phyloP scores from a whole-genome alignment of 1,139 yeast species.

The Diutina sp. region DNA sequence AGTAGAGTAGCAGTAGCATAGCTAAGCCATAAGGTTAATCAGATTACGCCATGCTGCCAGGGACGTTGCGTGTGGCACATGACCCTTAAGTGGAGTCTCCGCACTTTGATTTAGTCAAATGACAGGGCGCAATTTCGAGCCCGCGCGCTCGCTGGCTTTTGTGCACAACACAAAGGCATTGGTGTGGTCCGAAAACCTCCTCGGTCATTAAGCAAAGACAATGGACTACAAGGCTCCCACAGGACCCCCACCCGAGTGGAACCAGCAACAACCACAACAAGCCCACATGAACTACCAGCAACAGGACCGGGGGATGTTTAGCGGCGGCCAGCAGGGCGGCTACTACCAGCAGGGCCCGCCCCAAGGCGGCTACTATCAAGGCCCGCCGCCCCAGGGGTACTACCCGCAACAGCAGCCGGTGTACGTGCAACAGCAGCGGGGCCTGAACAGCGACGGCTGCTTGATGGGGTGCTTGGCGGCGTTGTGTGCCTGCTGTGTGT shows the following conservation, averaged over 20 bases:
- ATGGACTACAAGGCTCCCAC: constrained; percentile 24
- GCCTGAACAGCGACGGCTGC: constrained; percentile 32
- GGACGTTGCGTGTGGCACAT: too few species aligned
- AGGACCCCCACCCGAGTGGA: constrained; percentile 37
- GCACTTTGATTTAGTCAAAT: background rate
- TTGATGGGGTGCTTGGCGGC: constrained; percentile 64
- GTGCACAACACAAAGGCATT: background rate
- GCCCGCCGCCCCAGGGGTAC: constrained; percentile 9
- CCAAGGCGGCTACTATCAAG: constrained; percentile 6
- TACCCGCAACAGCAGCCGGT: constrained; percentile 32
- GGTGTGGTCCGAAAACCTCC: background rate
- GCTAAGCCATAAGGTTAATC: too few species aligned
- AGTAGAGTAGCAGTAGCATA: too few species aligned
- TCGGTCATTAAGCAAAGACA: background rate
- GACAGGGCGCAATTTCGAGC: too few species aligned
- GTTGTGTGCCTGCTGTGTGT: constrained; percentile 60
- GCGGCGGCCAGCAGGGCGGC: background rate
- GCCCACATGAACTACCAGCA: constrained; percentile 12
- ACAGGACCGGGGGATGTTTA: constrained; percentile 5
- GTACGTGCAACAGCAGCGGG: constrained; percentile 46
- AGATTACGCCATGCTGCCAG: too few species aligned
- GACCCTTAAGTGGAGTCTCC: background rate
- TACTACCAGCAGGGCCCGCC: background rate
- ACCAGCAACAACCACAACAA: constrained; percentile 8
- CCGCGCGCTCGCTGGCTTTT: too few species aligned